Percentiles rank a stretch among this genome's conserved stretches.
Conservation (phyloP, 2,329 filamentous ascomycete species). For the Colletotrichum truncatum region DNA sequence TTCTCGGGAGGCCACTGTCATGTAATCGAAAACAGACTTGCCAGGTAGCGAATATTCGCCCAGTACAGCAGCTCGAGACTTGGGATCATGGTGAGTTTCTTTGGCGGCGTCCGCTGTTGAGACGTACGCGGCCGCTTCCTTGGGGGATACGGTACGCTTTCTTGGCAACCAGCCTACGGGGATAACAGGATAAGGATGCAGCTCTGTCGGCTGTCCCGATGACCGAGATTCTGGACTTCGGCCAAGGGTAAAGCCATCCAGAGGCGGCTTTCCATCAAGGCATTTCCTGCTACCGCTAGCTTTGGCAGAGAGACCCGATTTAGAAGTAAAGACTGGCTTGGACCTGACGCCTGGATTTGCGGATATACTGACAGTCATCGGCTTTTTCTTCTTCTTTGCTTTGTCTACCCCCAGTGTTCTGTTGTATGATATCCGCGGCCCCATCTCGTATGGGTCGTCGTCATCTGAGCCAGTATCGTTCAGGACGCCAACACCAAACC, state of each 20-base stretch:
- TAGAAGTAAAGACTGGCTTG: constrained; percentile 81
- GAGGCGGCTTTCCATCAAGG: constrained; percentile 81
- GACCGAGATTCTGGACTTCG: constrained; percentile 57
- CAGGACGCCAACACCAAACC: constrained; percentile 86
- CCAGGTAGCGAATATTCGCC: constrained; percentile 83
- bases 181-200: constrained; percentile 73
- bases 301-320: constrained; percentile 44
- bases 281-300: constrained; percentile 65
- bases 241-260: constrained; percentile 83
- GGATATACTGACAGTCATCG: constrained; percentile 50
- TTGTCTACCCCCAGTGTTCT: constrained; percentile 83
- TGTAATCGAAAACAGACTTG: constrained; percentile 95
- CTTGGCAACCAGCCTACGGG: constrained; percentile 79
- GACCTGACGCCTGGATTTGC: constrained; percentile 71
- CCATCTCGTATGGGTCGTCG: constrained; percentile 92
- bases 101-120: constrained; percentile 83
- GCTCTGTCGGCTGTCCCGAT: constrained; percentile 49
- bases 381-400: constrained; percentile 75
- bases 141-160: constrained; percentile 34
- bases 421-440: constrained; percentile 90
- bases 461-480: constrained; percentile 96
- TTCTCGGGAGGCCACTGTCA: constrained; percentile 81
- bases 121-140: constrained; percentile 50
- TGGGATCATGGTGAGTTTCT: constrained; percentile 78
- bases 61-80: constrained; percentile 75